phyloP scores from a whole-genome alignment of 306 rosid genomes.

The Gleditsia sinensis region DNA sequence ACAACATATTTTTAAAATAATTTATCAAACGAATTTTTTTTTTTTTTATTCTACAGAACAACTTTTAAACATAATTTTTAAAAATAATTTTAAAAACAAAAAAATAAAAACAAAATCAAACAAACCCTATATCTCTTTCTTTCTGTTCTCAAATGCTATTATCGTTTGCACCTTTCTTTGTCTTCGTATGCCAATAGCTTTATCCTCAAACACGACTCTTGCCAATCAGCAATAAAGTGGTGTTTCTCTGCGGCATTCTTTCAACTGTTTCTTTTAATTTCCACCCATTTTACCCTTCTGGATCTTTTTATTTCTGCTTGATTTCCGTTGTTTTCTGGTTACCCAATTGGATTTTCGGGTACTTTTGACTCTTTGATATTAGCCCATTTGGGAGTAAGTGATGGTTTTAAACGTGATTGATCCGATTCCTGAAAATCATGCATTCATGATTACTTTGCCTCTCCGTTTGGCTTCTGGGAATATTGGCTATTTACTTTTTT shows the following conservation, averaged over 20 bases:
- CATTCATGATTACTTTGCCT: background rate
- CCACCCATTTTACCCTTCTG: background rate
- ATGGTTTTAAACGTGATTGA: conserved; percentile 12
- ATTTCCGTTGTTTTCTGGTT: conserved; percentile 3
- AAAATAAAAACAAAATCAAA: no score
- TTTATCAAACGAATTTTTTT: no score
- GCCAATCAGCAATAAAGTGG: background rate
- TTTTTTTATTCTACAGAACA: no score
- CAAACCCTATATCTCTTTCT: conserved; percentile 31
- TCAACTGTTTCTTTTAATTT: background rate
- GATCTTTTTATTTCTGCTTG: background rate
- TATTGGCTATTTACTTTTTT: conserved; percentile 12
- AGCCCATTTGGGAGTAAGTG: background rate
- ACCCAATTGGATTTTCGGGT: conserved; percentile 6
- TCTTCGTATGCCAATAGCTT: background rate
- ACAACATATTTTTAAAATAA: no score
- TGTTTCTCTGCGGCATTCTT: background rate
- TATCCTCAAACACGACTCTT: background rate
- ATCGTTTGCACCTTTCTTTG: background rate
- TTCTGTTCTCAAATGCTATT: background rate
- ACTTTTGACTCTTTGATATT: background rate
- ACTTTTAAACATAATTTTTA: no score
- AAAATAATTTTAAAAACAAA: no score
- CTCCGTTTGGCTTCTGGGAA: background rate
- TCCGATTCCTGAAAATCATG: conserved; percentile 10